Evolutionary conservation across 1,284 basidiomycete species (phyloP), one percentile per base, ranked within the genome.

Genomic region (Papiliotrema terrestris): DNA sequence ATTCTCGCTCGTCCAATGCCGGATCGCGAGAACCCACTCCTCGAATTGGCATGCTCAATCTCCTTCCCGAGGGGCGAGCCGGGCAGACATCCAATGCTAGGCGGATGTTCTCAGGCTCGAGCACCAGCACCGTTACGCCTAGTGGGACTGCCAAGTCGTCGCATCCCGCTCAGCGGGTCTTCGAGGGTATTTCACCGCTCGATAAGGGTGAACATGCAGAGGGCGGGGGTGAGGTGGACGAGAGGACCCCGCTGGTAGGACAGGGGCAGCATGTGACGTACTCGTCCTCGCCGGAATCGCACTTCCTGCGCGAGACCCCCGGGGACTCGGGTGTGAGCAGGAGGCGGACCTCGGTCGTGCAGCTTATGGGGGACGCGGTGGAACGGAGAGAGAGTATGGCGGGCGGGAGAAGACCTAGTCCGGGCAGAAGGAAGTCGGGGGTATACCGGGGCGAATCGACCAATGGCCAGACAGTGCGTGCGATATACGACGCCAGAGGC

Each of bases 381-480:
- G 29, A 32, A 11, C 5, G 29, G 11, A 32, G 29, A 11, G 29
- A 32, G 29, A 32, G 42, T 49, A 43, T 14, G 42, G 46, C 55
- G 50, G 20, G 55, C 38, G 23, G 26, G 37, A 23, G 53, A 45
- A n/a, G 8, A 29, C 25, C 52, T 41, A 17, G 36, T 53, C 52
- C 54, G 62, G 78, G 57, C 71, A 67, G 22, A 45, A 23, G 39
- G 25, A 83, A 88, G 44, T 77, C 82, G 73, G 86, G 87, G 70
- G 59, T 47, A 19, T 9, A 25, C 22, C 17, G 17, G 26, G 51
- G 51, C 8, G 42, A 39, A 29, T 52, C 51, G 29, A 91, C 89
- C 1, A 90, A 86, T 68, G 87, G 87, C 25, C 89, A 92, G 72
- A 91, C 89, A 20, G 89, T 90, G 66, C 63, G 84, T 72, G 38